Evolutionary conservation across 345 rosid species (phyloP), one percentile per base, ranked within the genome.

Genomic region (Euclidium syriacum): DNA sequence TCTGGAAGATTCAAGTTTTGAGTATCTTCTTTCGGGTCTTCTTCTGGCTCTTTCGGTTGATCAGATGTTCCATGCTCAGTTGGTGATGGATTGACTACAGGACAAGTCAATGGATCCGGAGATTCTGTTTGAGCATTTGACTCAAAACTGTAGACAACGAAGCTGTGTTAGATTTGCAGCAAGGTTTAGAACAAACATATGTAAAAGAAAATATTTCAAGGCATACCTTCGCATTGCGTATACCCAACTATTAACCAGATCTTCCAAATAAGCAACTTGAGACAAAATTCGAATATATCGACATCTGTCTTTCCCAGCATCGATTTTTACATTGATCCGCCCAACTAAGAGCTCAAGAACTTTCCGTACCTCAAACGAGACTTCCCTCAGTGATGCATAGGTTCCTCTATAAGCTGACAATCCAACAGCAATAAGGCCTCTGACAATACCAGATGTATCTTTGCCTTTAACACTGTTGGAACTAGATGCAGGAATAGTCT

Each of bases 201-300:
- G 57, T 24, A 38, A 50, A 53, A 43, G 58, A 23, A 54, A 1
- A 51, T 71, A 43, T 10, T 20, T 40, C 16, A 44, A 16, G 41
- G 12, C 48, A 38, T 85, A 94, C 97, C 99, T 84, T 62, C 81
- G 89, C 76, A 94, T 75, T 20, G 88, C 73, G 81, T 82, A 80
- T 12, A 76, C 95, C 99, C 97, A 94, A 79, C 81, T 79, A 64
- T 83, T 87, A 39, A 94, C 95, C 78, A 90, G 62, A 77, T 94
- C 99, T 58, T 90, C 99, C 64, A 94, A 68, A 74, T 81, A 87
- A 29, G 99, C 96, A 68, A 90, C 96, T 81, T 90, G 96, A 15
- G 97, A 94, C 40, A 94, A 73, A 52, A 94, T 77, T 54, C 86
- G 85, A 48, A 81, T 58, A 73, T 82, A 94, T 41, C 66, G 86